Base-by-base conservation (phyloP, 371 early-diverging fungal genomes). In the Mortierella sp. region DNA sequence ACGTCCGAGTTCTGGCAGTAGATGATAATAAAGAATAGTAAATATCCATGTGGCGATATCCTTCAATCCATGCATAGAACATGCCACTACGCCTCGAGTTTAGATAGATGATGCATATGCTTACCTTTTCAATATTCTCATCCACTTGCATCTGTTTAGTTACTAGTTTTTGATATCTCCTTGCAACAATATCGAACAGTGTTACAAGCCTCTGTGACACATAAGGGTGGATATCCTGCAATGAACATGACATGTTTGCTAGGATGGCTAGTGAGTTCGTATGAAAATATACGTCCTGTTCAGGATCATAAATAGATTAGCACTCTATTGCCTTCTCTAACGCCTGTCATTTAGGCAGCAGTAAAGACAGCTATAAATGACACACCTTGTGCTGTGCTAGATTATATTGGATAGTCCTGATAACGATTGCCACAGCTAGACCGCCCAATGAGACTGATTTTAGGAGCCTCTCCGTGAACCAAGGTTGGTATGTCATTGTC, bases 401-500 rank as follows among this genome's bases (percentile, higher is more conserved):
- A 67, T 94, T 94, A 32, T 89, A 79, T 67, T 93, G 94, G 15
- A 94, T 77, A 3, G 88, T 87, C 15, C 92, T 85, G 19, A 94
- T 88, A 55, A 94, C 65, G 10, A 94, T 91, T 9, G 94, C 84
- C 0, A 87, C 84, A 43, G 87, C 77, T 16, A 94, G 68, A 1
- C 93, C 93, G 41, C 94, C 93, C 16, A 94, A 74, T 0, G 94
- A 92, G 16, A 93, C 77, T 0, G 89, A 87, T 67, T 91, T 92
- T 24, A 94, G 61, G 13, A 91, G 67, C 15, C 93, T 71, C 67
- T 94, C 93, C n/a, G 92, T 91, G 77, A 92, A 92, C 94, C 94
- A 94, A 13, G 92, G 80, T 52, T 88, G 87, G 45, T 90, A 87
- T 2, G 87, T 78, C 58, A 93, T 88, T 24, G 74, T 83, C 93